Conservation (phyloP, 306 rosid species). For the Amphicarpaea edgeworthii region DNA sequence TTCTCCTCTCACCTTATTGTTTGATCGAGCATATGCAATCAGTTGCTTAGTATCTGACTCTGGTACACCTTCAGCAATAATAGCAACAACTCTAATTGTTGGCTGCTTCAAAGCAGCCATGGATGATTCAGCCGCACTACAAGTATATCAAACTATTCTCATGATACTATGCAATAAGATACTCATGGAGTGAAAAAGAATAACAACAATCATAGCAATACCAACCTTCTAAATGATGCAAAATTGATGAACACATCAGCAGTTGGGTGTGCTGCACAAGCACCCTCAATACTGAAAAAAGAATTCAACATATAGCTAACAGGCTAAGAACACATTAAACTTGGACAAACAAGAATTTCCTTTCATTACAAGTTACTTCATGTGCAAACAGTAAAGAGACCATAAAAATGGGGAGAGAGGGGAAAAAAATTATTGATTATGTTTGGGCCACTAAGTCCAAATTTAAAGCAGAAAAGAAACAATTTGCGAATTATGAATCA, state of each 20-base stretch:
- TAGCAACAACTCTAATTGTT: constrained; percentile 86
- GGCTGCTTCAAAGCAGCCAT: constrained; percentile 89
- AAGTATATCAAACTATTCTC: constrained; percentile 38
- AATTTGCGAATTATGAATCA: constrained; percentile 3
- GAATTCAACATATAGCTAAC: constrained; percentile 38
- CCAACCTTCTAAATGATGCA: constrained; percentile 86
- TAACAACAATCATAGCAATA: constrained; percentile 6
- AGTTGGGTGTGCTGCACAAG: constrained; percentile 92
- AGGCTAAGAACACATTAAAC: constrained; percentile 33
- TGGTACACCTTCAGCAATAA: constrained; percentile 97
- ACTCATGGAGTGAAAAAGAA: constrained; percentile 13
- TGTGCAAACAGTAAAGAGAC: not conserved
- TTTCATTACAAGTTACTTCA: constrained; percentile 30
- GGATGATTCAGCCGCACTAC: constrained; percentile 92
- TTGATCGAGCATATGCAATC: constrained; percentile 83
- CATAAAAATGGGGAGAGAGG: not conserved
- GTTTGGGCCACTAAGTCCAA: constrained; percentile 29
- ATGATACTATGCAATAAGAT: constrained; percentile 6
- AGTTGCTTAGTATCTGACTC: constrained; percentile 86
- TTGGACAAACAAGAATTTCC: not conserved
- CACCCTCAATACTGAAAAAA: constrained; percentile 80
- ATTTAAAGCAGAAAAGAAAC: constrained; percentile 22
- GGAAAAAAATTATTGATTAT: not conserved
- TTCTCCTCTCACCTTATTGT: constrained; percentile 72
- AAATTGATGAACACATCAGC: constrained; percentile 93